Evolutionary conservation across 345 rosid genomes (phyloP).

Genomic region (Melaleuca alternifolia): DNA sequence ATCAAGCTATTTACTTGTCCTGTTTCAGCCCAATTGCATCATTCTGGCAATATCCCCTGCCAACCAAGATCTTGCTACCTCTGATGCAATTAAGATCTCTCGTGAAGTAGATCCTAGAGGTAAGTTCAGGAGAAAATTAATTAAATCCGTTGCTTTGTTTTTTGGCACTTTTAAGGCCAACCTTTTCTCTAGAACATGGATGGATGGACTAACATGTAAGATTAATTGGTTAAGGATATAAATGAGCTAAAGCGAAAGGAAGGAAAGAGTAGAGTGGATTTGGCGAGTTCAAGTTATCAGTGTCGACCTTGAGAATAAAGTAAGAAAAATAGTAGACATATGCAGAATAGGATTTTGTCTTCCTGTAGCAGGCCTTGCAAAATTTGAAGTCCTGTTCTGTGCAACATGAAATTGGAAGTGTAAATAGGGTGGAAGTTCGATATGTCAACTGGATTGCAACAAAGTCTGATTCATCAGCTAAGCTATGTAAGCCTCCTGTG

Average conservation of each 20-base stretch:
- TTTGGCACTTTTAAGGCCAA: background rate
- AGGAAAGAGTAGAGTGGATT: background rate
- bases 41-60: constrained; percentile 97
- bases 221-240: background rate
- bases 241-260: background rate
- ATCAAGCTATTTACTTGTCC: background rate
- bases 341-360: background rate
- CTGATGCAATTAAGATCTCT: constrained; percentile 93
- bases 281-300: background rate
- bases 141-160: background rate
- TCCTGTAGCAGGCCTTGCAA: background rate
- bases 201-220: background rate
- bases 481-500: background rate
- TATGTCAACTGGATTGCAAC: background rate
- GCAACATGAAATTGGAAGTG: background rate
- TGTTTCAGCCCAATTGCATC: constrained; percentile 85
- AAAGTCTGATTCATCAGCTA: background rate
- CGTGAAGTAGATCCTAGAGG: constrained; percentile 99
- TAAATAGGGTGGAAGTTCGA: background rate
- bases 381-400: background rate
- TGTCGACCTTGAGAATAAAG: background rate
- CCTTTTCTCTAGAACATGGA: background rate
- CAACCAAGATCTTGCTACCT: constrained; percentile 98
- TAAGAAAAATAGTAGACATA: background rate
- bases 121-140: constrained; percentile 6